phyloP scores from a whole-genome alignment of 371 early-diverging fungal species.

The Cokeromyces recurvatus region DNA sequence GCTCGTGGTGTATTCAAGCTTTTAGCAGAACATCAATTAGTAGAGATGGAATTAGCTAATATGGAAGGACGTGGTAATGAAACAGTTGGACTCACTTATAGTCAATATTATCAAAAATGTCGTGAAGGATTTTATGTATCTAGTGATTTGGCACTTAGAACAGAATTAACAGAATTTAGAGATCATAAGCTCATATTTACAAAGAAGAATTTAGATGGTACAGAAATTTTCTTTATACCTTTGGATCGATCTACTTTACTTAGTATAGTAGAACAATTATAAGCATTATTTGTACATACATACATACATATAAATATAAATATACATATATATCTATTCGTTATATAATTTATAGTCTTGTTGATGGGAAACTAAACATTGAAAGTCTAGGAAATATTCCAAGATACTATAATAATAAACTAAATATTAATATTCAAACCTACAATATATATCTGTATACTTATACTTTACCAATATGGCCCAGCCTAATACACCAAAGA shows the following conservation, averaged over 20 bases:
- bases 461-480: constrained; percentile 33
- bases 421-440: neutral
- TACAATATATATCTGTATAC: neutral
- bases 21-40: constrained; percentile 69
- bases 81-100: constrained; percentile 56
- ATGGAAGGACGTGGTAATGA: constrained; percentile 33
- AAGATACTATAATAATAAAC: constrained; percentile 25
- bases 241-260: constrained; percentile 59
- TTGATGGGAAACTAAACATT: constrained; percentile 15
- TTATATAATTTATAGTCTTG: neutral
- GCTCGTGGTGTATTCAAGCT: constrained; percentile 77
- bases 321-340: no score
- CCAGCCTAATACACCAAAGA: constrained; percentile 73
- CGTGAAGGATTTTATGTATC: constrained; percentile 80
- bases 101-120: constrained; percentile 64
- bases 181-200: constrained; percentile 85
- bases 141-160: constrained; percentile 75
- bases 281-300: no score
- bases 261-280: constrained; percentile 58
- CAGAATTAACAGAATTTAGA: constrained; percentile 85
- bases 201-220: constrained; percentile 64
- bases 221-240: constrained; percentile 81
- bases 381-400: constrained; percentile 31
- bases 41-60: constrained; percentile 45
- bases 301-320: no score